These are phyloP conservation scores for Corchorus olitorius DNA, from an alignment of 345 rosid species.

Conservation along the genomic window DNA sequence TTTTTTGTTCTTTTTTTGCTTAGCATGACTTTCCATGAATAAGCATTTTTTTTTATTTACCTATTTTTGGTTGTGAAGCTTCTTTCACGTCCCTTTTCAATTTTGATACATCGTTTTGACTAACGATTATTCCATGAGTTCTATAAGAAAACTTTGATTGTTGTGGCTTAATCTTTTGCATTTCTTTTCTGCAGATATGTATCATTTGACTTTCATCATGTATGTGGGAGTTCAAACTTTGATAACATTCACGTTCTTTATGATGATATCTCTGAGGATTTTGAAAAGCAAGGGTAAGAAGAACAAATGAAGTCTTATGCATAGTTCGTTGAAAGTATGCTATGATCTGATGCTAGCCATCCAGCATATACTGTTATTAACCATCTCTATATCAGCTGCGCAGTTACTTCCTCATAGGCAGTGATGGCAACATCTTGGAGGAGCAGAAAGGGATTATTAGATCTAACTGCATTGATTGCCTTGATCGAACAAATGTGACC, in stretches of 20 bases:
- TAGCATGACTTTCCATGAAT: conserved; percentile 13
- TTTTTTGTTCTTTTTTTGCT: background rate
- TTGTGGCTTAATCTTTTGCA: conserved; percentile 1
- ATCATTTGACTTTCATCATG: conserved; percentile 80
- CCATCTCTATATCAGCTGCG: conserved; percentile 63
- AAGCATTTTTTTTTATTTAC: conserved; percentile 2
- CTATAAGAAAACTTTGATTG: background rate
- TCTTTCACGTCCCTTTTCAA: background rate
- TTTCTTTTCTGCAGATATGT: conserved; percentile 59
- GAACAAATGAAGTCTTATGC: conserved; percentile 20
- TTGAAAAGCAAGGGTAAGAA: conserved; percentile 83
- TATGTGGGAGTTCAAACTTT: conserved; percentile 85
- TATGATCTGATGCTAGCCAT: conserved; percentile 33
- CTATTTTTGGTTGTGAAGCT: background rate
- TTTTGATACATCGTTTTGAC: background rate
- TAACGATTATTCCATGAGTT: background rate
- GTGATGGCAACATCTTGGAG: conserved; percentile 62
- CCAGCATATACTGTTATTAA: conserved; percentile 47
- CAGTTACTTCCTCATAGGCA: conserved; percentile 84
- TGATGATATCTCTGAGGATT: conserved; percentile 71
- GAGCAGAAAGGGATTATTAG: conserved; percentile 92
- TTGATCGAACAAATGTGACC: conserved; percentile 95
- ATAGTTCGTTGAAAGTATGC: conserved; percentile 19
- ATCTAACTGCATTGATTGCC: conserved; percentile 96
- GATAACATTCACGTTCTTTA: conserved; percentile 72